phyloP scores from a whole-genome alignment of 805 yeast genomes.

The Saturnispora kantuleensis region DNA sequence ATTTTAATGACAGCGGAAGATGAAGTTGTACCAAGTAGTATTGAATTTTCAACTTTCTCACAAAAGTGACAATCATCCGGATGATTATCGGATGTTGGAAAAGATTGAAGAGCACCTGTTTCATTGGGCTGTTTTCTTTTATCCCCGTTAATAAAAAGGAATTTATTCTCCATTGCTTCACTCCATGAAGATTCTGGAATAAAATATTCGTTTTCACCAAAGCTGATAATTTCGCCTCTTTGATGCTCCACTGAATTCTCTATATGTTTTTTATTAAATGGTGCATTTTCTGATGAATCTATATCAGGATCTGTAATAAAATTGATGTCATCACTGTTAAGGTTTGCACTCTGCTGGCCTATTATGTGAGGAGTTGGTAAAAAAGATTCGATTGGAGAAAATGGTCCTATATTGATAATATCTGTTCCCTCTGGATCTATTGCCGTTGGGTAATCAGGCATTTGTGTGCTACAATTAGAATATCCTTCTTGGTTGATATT shows the following conservation, averaged over 20 bases:
- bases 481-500: no score
- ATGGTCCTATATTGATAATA: no score
- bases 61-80: not conserved
- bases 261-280: not conserved
- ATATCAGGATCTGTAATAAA: no score
- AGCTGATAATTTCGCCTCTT: not conserved
- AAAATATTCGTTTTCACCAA: not conserved
- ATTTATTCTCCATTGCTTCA: not conserved
- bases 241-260: not conserved
- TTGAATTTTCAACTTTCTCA: not conserved
- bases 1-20: not conserved
- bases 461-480: no score
- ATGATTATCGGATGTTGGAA: not conserved
- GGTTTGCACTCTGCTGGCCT: no score
- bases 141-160: not conserved
- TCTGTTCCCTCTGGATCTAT: no score
- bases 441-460: no score
- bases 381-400: no score
- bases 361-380: no score
- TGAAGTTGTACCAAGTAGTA: not conserved
- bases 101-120: not conserved
- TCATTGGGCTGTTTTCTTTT: conserved; percentile 1
- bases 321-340: no score
- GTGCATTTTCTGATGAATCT: not conserved
- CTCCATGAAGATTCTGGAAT: not conserved